Conservation (phyloP, 2,329 filamentous ascomycete genomes). For the Penicillium sp. region DNA sequence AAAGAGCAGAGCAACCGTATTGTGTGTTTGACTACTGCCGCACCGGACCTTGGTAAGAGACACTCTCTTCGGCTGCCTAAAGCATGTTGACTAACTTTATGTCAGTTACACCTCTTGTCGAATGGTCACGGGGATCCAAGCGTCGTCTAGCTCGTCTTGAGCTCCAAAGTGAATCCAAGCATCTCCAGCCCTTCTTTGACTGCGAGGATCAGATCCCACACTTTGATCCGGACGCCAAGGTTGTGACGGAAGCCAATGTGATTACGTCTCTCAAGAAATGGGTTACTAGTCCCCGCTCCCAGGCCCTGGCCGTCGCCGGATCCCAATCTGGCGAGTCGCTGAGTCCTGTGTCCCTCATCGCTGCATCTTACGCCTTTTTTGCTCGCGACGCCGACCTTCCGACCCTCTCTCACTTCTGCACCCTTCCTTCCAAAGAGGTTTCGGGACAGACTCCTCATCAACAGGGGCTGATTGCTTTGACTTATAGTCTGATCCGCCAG, state of each 20-base stretch:
- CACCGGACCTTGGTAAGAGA: conserved; percentile 33
- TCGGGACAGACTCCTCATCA: conserved; percentile 27
- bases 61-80: neutral
- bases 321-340: conserved; percentile 25
- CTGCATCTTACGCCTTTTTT: conserved; percentile 34
- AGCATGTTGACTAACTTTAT: conserved; percentile 13
- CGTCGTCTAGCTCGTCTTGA: conserved; percentile 36
- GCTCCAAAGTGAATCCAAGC: conserved; percentile 35
- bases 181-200: conserved; percentile 39
- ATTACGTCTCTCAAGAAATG: conserved; percentile 35
- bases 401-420: conserved; percentile 40
- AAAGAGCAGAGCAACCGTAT: conserved; percentile 30
- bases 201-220: conserved; percentile 35
- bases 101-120: conserved; percentile 28
- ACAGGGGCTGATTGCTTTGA: conserved; percentile 36
- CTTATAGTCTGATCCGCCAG: conserved; percentile 42
- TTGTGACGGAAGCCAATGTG: conserved; percentile 28
- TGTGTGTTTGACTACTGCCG: conserved; percentile 33
- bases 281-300: conserved; percentile 33
- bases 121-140: conserved; percentile 33
- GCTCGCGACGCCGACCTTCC: conserved; percentile 33
- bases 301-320: conserved; percentile 34
- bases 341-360: conserved; percentile 33
- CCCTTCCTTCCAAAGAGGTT: conserved; percentile 21
- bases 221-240: conserved; percentile 28